Base-by-base conservation (phyloP, 345 rosid species). In the Limnanthes douglasii region DNA sequence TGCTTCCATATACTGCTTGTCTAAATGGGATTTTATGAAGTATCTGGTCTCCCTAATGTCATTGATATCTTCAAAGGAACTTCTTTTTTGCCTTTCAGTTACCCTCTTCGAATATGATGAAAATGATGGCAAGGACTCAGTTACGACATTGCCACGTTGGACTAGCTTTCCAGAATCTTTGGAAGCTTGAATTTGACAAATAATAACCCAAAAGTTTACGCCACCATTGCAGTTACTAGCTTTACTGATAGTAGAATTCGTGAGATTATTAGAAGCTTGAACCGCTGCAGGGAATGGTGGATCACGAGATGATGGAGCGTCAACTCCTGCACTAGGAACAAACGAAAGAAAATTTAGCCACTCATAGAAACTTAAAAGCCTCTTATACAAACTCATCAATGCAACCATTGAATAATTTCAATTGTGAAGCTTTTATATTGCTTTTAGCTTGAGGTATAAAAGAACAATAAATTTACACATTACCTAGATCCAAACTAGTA, bases 291-390 rank as follows among this genome's bases (percentile, higher is more conserved):
- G 94, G 51, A 66, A 77, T 33, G 84, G 86, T 37, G 93, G 92
- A 68, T 83, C 86, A 56, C 94, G 96, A 63, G 98, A 77, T 20
- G 98, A 90, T 74, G 95, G 95, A 84, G 94, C 76, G 82, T 88
- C 93, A 66, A 88, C 86, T 72, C 97, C 97, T 88, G 90, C 84
- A 65, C 95, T 83, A 90, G 80, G 83, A 76, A 59, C 70, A 62
- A 72, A 28, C 61, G 60, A 43, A 44, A 44, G 52, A 47, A 45
- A 65, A 65, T 43, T 78, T 61, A 79, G 84, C 81, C 50, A 60
- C 55, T 68, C 78, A 62, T 40, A 41, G 35, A 45, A 23, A 15
- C 52, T 56, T 54, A 9, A 14, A 21, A 43, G 14, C 37, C 23
- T 48, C 41, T 31, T 8, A 20, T 24, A 48, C 39, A 39, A 31